Evolutionary conservation across 306 rosid genomes (phyloP), one percentile per base, ranked within the genome.

Genomic region (Ziziphus jujuba): DNA sequence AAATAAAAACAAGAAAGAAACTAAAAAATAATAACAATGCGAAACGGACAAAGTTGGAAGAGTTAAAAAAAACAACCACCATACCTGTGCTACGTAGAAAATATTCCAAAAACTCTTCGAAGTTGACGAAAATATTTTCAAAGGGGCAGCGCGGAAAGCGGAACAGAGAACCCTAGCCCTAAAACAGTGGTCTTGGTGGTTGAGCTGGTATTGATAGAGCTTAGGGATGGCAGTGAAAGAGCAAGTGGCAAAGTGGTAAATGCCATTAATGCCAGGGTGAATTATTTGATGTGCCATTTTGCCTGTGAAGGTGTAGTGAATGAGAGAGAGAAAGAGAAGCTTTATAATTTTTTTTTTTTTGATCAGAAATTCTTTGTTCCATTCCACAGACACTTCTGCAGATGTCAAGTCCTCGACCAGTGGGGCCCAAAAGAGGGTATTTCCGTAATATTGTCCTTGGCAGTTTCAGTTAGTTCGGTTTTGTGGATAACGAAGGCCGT

Each of bases 41-140:
- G 68, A 75, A 78, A 80, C 57, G 47, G 85, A 82, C 93, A 89
- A n/a, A n/a, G n/a, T n/a, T n/a, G n/a, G n/a, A n/a, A n/a, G 75
- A 69, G 50, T 62, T 24, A 65, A 50, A 51, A 72, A 76, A 44
- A 61, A 31, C 16, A 24, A 36, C 34, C 53, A 24, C 40, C 57
- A 62, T 56, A 75, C 70, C 74, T 67, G 72, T n/a, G 21, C 20
- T 76, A 28, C n/a, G 62, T 69, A 72, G 66, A 61, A 43, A 10
- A 59, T 14, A 5, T 47, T n/a, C 38, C 25, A 14, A 13, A 28
- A 19, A 44, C 19, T 1, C 78, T 83, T 79, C 63, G 84, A 75
- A 77, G 53, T 17, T 66, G 81, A 74, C 67, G 66, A 76, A n/a
- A 43, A 80, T 28, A n/a, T 28, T 64, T 58, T 51, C 50, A 73